phyloP scores from a whole-genome alignment of 768 basidiomycete species.

The Lactarius sp. region DNA sequence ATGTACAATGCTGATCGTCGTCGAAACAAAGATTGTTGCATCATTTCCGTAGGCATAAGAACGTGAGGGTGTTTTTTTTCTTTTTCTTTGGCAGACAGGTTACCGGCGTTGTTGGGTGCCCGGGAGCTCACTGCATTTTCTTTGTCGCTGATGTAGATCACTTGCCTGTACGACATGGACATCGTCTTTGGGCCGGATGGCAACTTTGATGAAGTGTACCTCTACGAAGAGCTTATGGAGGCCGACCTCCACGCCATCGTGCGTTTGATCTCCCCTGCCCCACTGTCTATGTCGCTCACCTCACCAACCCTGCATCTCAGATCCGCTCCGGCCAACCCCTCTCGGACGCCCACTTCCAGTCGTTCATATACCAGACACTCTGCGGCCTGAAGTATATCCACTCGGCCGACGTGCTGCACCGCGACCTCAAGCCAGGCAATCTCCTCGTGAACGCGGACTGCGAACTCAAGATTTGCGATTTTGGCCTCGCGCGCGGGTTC shows the following conservation, averaged over 20 bases:
- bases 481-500: conserved; percentile 93
- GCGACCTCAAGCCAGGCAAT: conserved; percentile 94
- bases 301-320: conserved; percentile 33
- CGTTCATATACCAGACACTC: conserved; percentile 96
- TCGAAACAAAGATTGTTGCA: conserved; percentile 66
- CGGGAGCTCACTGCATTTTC: neutral
- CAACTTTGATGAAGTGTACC: conserved; percentile 95
- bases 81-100: neutral
- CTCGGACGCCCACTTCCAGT: conserved; percentile 90
- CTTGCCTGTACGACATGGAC: conserved; percentile 97
- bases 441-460: conserved; percentile 97
- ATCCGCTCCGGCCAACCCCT: conserved; percentile 84
- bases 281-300: neutral
- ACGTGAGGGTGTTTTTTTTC: conserved; percentile 47
- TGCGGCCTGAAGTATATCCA: conserved; percentile 98
- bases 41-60: conserved; percentile 99
- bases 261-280: conserved; percentile 28
- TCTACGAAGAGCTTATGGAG: conserved; percentile 99
- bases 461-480: conserved; percentile 98
- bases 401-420: conserved; percentile 95
- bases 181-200: conserved; percentile 89
- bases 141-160: conserved; percentile 53
- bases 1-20: neutral
- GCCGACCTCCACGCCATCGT: conserved; percentile 99
- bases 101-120: neutral